Evolutionary conservation across 1,139 yeast genomes (phyloP), one percentile per base, ranked within the genome.

Genomic region (Saccharomyces hybrid): DNA sequence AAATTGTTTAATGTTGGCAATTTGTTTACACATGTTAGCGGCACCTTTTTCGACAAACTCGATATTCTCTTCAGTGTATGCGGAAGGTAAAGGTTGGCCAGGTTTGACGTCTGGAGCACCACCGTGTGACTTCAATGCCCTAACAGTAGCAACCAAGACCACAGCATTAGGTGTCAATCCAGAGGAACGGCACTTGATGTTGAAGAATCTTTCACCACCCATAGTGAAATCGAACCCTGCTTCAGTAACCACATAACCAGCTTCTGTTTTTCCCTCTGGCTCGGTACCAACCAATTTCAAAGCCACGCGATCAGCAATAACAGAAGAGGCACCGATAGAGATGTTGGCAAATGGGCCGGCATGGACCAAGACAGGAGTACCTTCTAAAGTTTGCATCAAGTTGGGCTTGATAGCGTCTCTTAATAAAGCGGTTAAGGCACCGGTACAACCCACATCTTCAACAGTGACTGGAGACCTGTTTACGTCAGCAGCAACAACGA

Each of bases 311-410:
- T 93, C 99, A 61, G 99, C 98, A 59, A 93, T 77, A 50, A 93
- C 90, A 44, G 98, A 91, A 59, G 89, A 85, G 6, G 98, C 97
- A 69, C 98, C 99, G 70, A 93, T 93, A 50, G 97, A 88, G 63
- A 93, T 93, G 73, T 93, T 93, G 64, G 99, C 99, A 71, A 93
- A 93, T 52, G 99, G 99, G 61, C 99, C 99, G 56, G 98, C 98
- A 70, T 93, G 99, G 53, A 93, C 97, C 66, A 93, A 85, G 48
- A 93, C 99, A 38, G 99, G 99, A 27, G 98, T 90, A 60, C 99
- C 99, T 75, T 93, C 99, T 63, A 93, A 80, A 53, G 98, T 89
- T 76, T 93, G 99, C 99, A 93, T 93, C 69, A 93, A 76, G 72
- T 91, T 93, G 63, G 99, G 99, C 77, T 93, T 91, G 70, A 93